A percentile compares a stretch with the other conserved stretches of the same genome.
Evolutionary conservation across 352 stramenopile genomes (phyloP).

Genomic region (Globisporangium heterothallicum): DNA sequence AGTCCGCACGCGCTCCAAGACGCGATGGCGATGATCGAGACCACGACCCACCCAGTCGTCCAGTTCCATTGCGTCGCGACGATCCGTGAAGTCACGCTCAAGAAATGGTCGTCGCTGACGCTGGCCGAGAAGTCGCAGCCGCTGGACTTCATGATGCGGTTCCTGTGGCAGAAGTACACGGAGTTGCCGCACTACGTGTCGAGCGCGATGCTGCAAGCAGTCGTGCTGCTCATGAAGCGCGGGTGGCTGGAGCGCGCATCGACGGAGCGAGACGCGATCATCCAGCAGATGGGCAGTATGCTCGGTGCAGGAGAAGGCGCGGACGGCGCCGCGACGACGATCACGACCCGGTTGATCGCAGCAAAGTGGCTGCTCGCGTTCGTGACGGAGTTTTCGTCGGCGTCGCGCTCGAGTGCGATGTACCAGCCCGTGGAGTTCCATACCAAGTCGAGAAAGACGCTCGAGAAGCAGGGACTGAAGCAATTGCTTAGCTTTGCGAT

Average conservation of each 20-base stretch:
- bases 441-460: constrained; percentile 53
- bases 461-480: constrained; percentile 61
- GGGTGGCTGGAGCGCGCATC: constrained; percentile 68
- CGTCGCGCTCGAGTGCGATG: constrained; percentile 75
- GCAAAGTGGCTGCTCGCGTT: constrained; percentile 83
- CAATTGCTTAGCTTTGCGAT: constrained; percentile 56
- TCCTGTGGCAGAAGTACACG: constrained; percentile 58
- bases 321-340: background rate
- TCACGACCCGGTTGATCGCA: constrained; percentile 51
- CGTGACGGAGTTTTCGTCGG: constrained; percentile 80
- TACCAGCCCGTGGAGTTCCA: constrained; percentile 80
- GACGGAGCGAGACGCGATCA: constrained; percentile 41
- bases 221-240: constrained; percentile 75
- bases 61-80: constrained; percentile 81
- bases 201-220: constrained; percentile 55
- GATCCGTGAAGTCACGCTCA: constrained; percentile 69
- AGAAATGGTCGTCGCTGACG: constrained; percentile 50
- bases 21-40: constrained; percentile 45
- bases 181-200: constrained; percentile 55
- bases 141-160: constrained; percentile 74
- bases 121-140: constrained; percentile 42
- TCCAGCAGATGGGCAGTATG: constrained; percentile 75
- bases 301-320: constrained; percentile 17
- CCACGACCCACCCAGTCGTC: constrained; percentile 44
- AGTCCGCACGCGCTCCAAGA: constrained; percentile 60